phyloP scores from a whole-genome alignment of 2,329 filamentous ascomycete genomes.

The Waltergamsia citrina region DNA sequence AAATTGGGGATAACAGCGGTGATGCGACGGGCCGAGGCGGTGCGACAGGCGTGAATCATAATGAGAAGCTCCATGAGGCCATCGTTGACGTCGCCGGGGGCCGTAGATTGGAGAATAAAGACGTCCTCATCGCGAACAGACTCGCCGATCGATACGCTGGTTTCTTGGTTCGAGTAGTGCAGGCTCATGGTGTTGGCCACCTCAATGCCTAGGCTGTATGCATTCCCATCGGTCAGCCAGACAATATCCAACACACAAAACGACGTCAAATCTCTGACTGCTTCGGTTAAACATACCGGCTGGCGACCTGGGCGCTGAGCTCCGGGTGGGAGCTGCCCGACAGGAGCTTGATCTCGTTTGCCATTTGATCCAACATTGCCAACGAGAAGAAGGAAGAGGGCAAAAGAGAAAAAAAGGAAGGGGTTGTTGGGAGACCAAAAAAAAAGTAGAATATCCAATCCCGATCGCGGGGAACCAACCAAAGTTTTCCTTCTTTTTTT shows the following conservation, averaged over 20 bases:
- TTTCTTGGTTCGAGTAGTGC: constrained; percentile 82
- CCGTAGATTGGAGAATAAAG: constrained; percentile 93
- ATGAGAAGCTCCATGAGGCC: constrained; percentile 96
- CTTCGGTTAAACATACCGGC: constrained; percentile 26
- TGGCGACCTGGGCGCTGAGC: constrained; percentile 34
- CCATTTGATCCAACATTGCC: constrained; percentile 33
- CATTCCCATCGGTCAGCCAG: not conserved
- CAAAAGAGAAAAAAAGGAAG: not conserved
- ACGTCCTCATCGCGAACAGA: constrained; percentile 96
- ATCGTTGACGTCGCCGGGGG: constrained; percentile 94
- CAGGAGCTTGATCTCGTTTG: constrained; percentile 44
- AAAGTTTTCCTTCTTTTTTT: too few species aligned
- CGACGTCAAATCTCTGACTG: too few species aligned
- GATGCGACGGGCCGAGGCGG: constrained; percentile 68
- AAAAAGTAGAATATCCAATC: not conserved
- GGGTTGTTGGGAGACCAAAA: not conserved
- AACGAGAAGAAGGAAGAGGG: constrained; percentile 5
- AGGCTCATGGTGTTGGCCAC: constrained; percentile 71
- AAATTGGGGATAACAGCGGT: constrained; percentile 95
- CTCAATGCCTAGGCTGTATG: constrained; percentile 60
- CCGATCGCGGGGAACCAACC: not conserved
- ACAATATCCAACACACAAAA: too few species aligned
- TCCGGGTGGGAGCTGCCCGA: constrained; percentile 39
- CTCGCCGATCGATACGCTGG: constrained; percentile 88
- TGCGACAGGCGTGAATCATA: constrained; percentile 88